These are phyloP conservation scores for Malassezia psittaci DNA, from an alignment of 1,284 basidiomycete genomes.

Conservation along the genomic window DNA sequence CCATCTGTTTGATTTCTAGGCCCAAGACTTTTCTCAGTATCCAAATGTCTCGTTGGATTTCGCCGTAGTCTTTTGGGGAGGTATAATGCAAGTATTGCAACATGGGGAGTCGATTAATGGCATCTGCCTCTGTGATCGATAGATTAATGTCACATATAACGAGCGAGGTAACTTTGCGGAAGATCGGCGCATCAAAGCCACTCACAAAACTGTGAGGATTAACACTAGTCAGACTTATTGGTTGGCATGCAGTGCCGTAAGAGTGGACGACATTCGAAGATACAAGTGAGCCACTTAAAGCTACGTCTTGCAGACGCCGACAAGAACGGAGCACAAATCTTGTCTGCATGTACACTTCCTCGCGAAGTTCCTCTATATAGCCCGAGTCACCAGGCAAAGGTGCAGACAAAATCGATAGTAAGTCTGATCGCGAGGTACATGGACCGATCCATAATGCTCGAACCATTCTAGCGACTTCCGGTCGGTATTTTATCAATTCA, in stretches of 20 bases:
- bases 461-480: constrained; percentile 27
- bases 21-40: constrained; percentile 25
- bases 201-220: constrained; percentile 43
- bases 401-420: constrained; percentile 34
- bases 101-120: constrained; percentile 31
- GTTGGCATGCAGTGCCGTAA: constrained; percentile 44
- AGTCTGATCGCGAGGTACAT: constrained; percentile 25
- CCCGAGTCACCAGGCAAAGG: constrained; percentile 22
- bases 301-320: constrained; percentile 32
- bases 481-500: neutral
- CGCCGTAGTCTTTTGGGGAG: constrained; percentile 37
- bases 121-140: constrained; percentile 35
- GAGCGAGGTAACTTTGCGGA: constrained; percentile 27
- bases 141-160: constrained; percentile 38
- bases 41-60: constrained; percentile 25
- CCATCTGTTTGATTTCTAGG: neutral
- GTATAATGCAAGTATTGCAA: constrained; percentile 32
- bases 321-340: constrained; percentile 33
- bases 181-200: constrained; percentile 40
- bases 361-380: constrained; percentile 25
- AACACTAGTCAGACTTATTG: constrained; percentile 30
- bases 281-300: constrained; percentile 35
- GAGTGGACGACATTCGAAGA: constrained; percentile 27
- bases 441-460: constrained; percentile 38
- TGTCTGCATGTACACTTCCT: constrained; percentile 20